Conservation (phyloP, 805 yeast species). For the Grigorovia humatica region DNA sequence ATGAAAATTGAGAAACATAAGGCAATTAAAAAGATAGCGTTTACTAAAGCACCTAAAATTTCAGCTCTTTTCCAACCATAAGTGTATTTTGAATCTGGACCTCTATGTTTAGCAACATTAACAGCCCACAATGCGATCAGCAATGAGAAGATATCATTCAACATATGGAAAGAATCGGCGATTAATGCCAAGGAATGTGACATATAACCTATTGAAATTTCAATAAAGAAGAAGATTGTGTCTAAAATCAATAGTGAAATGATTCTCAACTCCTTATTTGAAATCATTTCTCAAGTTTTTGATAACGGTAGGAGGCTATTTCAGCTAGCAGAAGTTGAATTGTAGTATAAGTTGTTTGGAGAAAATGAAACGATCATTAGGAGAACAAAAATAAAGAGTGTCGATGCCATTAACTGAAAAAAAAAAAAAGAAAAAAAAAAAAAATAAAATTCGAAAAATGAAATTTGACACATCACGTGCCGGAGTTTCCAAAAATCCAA, state of each 20-base stretch:
- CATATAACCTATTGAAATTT: conserved; percentile 75
- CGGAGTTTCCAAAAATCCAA: not conserved
- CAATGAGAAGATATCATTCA: conserved; percentile 84
- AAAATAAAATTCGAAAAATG: not conserved
- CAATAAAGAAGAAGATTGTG: conserved; percentile 73
- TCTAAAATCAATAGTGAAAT: conserved; percentile 63
- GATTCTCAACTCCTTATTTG: conserved; percentile 57
- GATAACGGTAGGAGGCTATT: not conserved
- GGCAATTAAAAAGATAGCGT: conserved; percentile 87
- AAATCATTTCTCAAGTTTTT: not conserved
- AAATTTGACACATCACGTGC: not conserved
- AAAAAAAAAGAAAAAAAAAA: too few species aligned
- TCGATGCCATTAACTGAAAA: not conserved
- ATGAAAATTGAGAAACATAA: conserved; percentile 84
- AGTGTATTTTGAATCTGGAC: conserved; percentile 82
- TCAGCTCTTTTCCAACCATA: conserved; percentile 99
- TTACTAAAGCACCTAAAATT: conserved; percentile 86
- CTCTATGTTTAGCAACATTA: conserved; percentile 66
- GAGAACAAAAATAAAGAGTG: too few species aligned
- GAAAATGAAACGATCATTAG: too few species aligned
- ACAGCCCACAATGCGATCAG: conserved; percentile 96
- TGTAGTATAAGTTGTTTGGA: too few species aligned
- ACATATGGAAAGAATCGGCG: conserved; percentile 97
- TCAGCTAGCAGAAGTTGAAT: too few species aligned
- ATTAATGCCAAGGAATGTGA: conserved; percentile 90